Conservation (phyloP, 306 rosid species). For the Malus domestica region ASM211411v1 NC_041799.1:12374001-12374500, state of each 20-base stretch:
- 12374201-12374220: background rate
- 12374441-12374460: conserved; percentile 37
- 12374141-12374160: background rate
- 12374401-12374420: conserved; percentile 43
- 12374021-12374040: background rate
- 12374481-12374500: conserved; percentile 29
- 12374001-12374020: background rate
- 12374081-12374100: background rate
- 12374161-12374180: background rate
- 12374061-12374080: background rate
- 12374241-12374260: background rate
- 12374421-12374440: conserved; percentile 49
- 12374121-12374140: background rate
- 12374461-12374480: conserved; percentile 16
- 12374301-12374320: background rate
- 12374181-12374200: too few species aligned
- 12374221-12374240: background rate
- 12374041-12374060: background rate
- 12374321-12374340: background rate
- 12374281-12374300: too few species aligned
- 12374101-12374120: background rate
- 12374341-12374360: conserved; percentile 28
- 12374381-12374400: conserved; percentile 39
- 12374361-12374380: conserved; percentile 30
- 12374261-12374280: background rate